Evolutionary conservation across 169 alveolate species (phyloP).

Genomic region (Eimeria nieschulzi): DNA sequence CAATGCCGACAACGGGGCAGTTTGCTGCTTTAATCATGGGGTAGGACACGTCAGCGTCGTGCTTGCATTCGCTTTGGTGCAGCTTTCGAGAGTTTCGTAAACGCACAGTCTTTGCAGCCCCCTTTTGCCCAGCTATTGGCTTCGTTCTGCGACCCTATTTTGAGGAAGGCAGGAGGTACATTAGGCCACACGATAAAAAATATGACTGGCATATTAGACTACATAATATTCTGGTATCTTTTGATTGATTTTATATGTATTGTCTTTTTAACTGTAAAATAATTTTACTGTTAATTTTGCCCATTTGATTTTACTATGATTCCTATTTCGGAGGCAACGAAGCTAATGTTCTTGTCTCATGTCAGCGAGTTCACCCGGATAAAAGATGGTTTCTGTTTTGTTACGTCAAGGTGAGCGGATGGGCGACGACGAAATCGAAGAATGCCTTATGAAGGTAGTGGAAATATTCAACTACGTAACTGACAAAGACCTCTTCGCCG

Average conservation of each 20-base stretch:
- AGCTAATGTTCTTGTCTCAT: no score
- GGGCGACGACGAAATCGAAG: constrained; percentile 76
- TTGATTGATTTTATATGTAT: neutral
- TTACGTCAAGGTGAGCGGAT: constrained; percentile 48
- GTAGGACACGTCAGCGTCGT: no score
- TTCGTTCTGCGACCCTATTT: constrained; percentile 75
- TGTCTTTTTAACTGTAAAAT: neutral
- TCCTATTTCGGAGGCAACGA: no score
- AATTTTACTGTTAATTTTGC: no score
- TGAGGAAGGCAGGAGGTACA: constrained; percentile 73
- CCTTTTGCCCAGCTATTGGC: constrained; percentile 72
- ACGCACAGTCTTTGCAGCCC: constrained; percentile 67
- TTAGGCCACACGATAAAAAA: neutral
- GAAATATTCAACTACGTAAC: constrained; percentile 85
- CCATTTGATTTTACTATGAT: no score
- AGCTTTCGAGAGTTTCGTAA: constrained; percentile 75
- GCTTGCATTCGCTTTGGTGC: constrained; percentile 12
- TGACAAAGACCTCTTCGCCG: constrained; percentile 89
- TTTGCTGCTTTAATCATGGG: no score
- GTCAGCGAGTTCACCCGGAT: no score
- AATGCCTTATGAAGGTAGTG: constrained; percentile 79
- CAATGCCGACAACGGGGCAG: neutral
- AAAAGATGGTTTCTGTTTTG: neutral
- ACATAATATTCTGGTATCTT: neutral
- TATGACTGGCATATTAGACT: neutral